A percentile compares a stretch with the other conserved stretches of the same genome.
phyloP scores from a whole-genome alignment of 371 early-diverging fungal genomes.

The Mucor indicus region DNA sequence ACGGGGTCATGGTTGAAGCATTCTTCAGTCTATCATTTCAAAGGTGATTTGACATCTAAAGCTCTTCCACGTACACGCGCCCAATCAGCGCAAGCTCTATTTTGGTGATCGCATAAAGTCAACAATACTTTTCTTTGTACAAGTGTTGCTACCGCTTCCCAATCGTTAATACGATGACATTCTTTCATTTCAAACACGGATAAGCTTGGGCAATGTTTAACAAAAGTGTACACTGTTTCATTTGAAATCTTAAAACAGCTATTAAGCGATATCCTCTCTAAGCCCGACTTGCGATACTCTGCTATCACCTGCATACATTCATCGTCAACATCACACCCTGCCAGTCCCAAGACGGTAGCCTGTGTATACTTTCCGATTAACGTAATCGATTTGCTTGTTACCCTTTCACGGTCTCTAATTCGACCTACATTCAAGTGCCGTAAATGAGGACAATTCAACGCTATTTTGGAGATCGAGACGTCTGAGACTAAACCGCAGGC shows the following conservation, averaged over 20 bases:
- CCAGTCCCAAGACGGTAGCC: constrained; percentile 51
- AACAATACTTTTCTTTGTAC: constrained; percentile 35
- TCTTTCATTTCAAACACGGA: constrained; percentile 62
- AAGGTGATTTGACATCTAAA: constrained; percentile 28
- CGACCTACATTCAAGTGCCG: constrained; percentile 58
- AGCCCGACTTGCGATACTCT: constrained; percentile 27
- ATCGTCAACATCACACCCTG: constrained; percentile 58
- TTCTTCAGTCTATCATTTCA: no score
- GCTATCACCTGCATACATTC: constrained; percentile 49
- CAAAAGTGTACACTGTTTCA: constrained; percentile 41
- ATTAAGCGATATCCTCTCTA: constrained; percentile 57
- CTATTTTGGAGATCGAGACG: constrained; percentile 43
- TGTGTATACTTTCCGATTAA: constrained; percentile 49
- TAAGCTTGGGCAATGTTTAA: constrained; percentile 47
- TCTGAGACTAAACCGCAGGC: constrained; percentile 58
- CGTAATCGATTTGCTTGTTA: constrained; percentile 45
- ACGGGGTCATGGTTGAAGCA: no score
- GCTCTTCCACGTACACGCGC: constrained; percentile 21
- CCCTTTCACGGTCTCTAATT: constrained; percentile 46
- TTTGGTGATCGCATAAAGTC: constrained; percentile 44
- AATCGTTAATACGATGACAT: constrained; percentile 44
- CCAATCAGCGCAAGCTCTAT: constrained; percentile 32
- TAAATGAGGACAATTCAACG: constrained; percentile 43
- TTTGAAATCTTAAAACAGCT: constrained; percentile 51
- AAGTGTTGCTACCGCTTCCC: constrained; percentile 39